Evolutionary conservation across 2,329 filamentous ascomycete species (phyloP), one percentile per base, ranked within the genome.

Genomic region (Colletotrichum sp.): DNA sequence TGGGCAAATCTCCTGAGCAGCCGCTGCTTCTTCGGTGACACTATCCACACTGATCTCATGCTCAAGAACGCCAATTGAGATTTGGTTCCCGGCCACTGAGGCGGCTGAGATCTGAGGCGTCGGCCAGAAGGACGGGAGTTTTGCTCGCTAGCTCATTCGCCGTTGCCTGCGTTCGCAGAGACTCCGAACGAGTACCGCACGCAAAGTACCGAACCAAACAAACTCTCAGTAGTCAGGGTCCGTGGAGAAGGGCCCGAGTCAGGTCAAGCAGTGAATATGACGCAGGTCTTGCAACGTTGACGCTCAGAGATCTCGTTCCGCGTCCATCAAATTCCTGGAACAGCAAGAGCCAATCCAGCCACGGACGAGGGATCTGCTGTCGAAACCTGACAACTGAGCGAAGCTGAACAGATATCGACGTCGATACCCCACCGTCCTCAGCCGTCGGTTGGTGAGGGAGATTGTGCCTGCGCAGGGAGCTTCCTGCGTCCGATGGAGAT

Each of bases 291-390:
- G 62, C 72, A 28, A 66, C 62, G 52, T 30, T 9, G 18, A 56
- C 43, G 32, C 69, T 67, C 39, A 10, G 32, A 28, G 56, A 73
- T 68, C 58, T 75, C 62, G 64, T 62, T 62, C 69, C 15, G 43
- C 39, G 70, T 30, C 70, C 43, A 75, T 75, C 73, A 62, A 52
- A n/a, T 75, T 73, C 70, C 73, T 52, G 55, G 62, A 52, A 65
- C 16, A 65, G 73, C 30, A 61, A 67, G 48, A 30, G 25, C 48
- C 28, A 62, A 36, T 52, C 68, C 60, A 71, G 52, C 55, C 72
- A 72, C 69, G 22, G 36, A 39, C 27, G 55, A 73, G 22, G 18
- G 62, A 72, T 72, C 39, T 62, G 48, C 66, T 36, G 22, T n/a
- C 16, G n/a, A 72, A 66, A 27, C 55, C 32, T 55, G 36, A 66